Base-by-base conservation (phyloP, 148 eudicot genomes). In the Heliosperma pusillum region DNA sequence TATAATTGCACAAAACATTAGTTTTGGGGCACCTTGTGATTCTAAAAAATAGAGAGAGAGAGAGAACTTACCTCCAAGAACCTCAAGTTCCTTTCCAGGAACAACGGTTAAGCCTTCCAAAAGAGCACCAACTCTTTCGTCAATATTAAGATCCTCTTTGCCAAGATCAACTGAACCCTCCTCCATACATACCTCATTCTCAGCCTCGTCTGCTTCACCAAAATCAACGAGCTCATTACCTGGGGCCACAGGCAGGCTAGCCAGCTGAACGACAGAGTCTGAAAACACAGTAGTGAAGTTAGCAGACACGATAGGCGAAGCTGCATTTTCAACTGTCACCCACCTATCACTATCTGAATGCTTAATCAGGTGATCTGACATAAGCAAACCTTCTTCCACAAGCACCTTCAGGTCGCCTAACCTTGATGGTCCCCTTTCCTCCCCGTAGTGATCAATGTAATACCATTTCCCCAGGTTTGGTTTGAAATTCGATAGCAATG, bases 251-350 rank as follows among this genome's bases (percentile, higher is more conserved):
- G 93, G 96, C 69, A 93, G 97, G 76, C 82, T 88, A 63, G 80
- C 98, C 77, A 88, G 81, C 80, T 89, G 89, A 50, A 91, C 86
- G 44, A 86, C 78, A 59, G 78, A 72, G 13, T 94, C 98, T n/a
- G 93, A 81, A 63, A 88, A 83, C 80, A 91, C 74, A 57, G 93
- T 84, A 26, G 88, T 79, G 61, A 85, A 89, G 80, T 83, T 88
- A 70, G 83, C 76, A 70, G 88, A 82, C 75, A 83, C 88, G 66
- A 86, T 57, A 25, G 98, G 98, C 19, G 98, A 94, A 75, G 86
- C 97, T 69, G 98, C 98, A 83, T 94, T 92, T 85, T 94, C 98
- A 80, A 94, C 89, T 76, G 98, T 85, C 77, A 87, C 87, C 98
- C 98, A 94, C 86, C 93, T 94, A 85, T 92, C 96, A 81, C 91